These are phyloP conservation scores for Graphiopsis chlorocephala DNA, from an alignment of 2,329 filamentous ascomycete genomes.

Conservation along the genomic window DNA sequence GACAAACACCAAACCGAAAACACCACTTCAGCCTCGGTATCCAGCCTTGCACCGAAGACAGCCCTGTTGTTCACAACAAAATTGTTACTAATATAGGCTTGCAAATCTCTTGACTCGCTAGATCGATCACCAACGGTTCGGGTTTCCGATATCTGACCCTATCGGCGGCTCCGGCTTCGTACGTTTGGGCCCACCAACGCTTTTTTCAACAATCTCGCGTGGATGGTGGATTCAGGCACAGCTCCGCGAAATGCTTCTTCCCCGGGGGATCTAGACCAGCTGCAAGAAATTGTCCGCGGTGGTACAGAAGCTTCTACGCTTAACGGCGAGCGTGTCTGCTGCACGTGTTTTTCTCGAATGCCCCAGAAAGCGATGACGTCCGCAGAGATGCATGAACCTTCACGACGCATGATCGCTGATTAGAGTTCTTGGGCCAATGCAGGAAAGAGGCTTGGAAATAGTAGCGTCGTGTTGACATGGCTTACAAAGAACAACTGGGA, in stretches of 20 bases:
- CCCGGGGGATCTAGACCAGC: neutral
- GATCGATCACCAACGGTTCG: neutral
- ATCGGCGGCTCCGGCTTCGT: neutral
- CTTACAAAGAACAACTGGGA: neutral
- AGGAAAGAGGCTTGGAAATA: neutral
- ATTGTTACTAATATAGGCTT: neutral
- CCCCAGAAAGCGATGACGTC: neutral
- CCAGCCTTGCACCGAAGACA: neutral
- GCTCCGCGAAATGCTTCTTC: neutral
- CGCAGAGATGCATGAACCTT: neutral
- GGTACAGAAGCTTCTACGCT: neutral
- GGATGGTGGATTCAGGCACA: neutral
- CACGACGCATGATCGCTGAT: neutral
- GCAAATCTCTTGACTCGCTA: neutral
- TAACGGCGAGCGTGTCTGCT: neutral
- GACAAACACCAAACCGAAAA: neutral
- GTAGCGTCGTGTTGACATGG: neutral
- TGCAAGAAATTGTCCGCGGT: neutral
- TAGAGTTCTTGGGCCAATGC: neutral
- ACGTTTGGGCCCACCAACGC: constrained; percentile 2
- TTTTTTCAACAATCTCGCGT: constrained; percentile 8
- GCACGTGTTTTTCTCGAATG: neutral
- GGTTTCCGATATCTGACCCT: neutral
- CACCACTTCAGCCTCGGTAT: neutral
- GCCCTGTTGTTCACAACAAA: neutral